These are phyloP conservation scores for Cajanus cajan DNA, from an alignment of 306 rosid species.

Conservation along the genomic window DNA sequence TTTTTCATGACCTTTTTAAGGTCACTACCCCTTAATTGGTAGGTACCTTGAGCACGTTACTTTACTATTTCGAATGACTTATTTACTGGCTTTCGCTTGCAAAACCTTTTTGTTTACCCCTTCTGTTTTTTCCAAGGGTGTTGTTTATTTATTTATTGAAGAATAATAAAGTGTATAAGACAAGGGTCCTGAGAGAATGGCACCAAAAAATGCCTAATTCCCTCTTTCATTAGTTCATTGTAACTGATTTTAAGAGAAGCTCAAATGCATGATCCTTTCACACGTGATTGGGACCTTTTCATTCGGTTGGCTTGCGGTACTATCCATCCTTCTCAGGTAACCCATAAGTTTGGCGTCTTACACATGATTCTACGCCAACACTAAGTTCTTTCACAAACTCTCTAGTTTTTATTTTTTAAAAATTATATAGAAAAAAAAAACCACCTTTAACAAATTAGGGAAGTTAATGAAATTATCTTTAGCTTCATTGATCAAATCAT, in stretches of 20 bases:
- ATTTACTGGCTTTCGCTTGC: conserved; percentile 9
- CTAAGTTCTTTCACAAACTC: conserved; percentile 20
- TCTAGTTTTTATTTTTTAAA: neutral
- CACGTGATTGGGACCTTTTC: conserved; percentile 55
- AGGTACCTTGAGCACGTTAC: conserved; percentile 33
- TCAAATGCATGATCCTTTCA: conserved; percentile 58
- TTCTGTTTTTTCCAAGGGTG: conserved; percentile 15
- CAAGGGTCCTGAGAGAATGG: conserved; percentile 15
- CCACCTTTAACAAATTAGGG: neutral
- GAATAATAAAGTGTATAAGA: conserved; percentile 30
- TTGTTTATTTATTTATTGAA: conserved; percentile 10
- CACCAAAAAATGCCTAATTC: conserved; percentile 46
- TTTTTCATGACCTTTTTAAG: conserved; percentile 27
- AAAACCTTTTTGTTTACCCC: conserved; percentile 34
- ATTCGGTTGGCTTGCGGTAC: conserved; percentile 53
- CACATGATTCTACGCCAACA: conserved; percentile 23
- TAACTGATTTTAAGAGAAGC: conserved; percentile 57
- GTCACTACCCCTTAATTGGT: conserved; percentile 23
- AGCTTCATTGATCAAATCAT: neutral
- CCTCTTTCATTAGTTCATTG: conserved; percentile 12
- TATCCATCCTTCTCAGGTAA: conserved; percentile 42
- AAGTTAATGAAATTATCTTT: neutral
- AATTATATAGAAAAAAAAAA: neutral
- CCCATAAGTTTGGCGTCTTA: conserved; percentile 46
- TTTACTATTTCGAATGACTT: conserved; percentile 37